Evolutionary conservation across 1,139 yeast species (phyloP).

Genomic region (Debaryomyces singareniensis): DNA sequence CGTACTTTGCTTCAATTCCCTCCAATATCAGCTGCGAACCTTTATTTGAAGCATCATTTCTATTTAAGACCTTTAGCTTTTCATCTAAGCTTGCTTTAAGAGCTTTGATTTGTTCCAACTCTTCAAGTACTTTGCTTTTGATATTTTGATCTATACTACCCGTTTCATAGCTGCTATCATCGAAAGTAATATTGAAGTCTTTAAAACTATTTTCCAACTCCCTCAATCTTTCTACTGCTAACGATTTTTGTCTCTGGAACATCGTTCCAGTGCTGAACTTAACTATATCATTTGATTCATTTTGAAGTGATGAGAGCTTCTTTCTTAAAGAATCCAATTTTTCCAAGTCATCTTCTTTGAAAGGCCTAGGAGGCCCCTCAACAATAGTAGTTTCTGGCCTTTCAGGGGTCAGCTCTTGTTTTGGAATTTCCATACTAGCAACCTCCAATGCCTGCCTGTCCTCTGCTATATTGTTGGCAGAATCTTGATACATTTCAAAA

Average conservation of each 20-base stretch:
- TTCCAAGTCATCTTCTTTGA: conserved; percentile 35
- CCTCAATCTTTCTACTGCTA: conserved; percentile 62
- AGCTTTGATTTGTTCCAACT: conserved; percentile 41
- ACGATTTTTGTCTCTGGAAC: conserved; percentile 49
- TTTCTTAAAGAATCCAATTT: conserved; percentile 49
- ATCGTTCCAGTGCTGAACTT: conserved; percentile 59
- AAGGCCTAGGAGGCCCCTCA: conserved; percentile 28
- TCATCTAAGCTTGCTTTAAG: conserved; percentile 37
- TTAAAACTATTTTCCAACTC: conserved; percentile 58
- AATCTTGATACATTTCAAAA: conserved; percentile 39
- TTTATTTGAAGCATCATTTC: conserved; percentile 3
- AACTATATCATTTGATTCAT: conserved; percentile 68
- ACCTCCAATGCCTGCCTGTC: conserved; percentile 6
- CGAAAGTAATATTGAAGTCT: conserved; percentile 54
- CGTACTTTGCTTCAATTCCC: conserved; percentile 43
- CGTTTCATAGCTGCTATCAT: conserved; percentile 11
- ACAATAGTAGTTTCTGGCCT: conserved; percentile 13
- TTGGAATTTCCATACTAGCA: conserved; percentile 9
- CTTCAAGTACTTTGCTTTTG: conserved; percentile 31
- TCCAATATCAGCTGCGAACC: conserved; percentile 18
- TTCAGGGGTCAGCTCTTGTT: conserved; percentile 6
- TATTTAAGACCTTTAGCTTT: conserved; percentile 16
- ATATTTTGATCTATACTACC: conserved; percentile 29
- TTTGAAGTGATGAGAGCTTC: conserved; percentile 55
- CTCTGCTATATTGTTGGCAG: conserved; percentile 8